Evolutionary conservation across 2,329 filamentous ascomycete genomes (phyloP), one percentile per base, ranked within the genome.

Genomic region (Aotearoamyces nothofagi): DNA sequence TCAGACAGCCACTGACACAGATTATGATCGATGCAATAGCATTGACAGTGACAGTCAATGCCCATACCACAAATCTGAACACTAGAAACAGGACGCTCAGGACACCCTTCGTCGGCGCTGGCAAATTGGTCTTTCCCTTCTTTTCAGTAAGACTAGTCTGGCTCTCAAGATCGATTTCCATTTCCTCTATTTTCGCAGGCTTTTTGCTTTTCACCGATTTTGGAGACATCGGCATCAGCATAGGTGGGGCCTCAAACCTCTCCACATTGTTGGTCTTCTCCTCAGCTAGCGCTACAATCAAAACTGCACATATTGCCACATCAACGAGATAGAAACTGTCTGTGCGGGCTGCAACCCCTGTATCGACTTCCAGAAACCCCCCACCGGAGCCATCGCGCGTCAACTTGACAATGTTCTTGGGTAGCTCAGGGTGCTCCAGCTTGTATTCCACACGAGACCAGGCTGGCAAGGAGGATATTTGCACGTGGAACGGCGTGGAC

Each of bases 161-260:
- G 44, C 69, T 76, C 50, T 75, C 71, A 4, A 77, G 47, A 39
- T 77, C 71, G 20, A 75, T 52, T 46, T 69, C 71, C 33, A 74
- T 65, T 40, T 65, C 60, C 39, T 73, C 65, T 44, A 67, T 58
- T 38, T 56, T 59, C 19, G 47, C 47, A 31, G 49, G 47, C 39
- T 50, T 52, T 41, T 43, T 47, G 7, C 33, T 32, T 26, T 49
- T 46, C 2, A 37, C 33, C 7, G 39, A 31, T 29, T 49, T 44
- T 30, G 36, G 40, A 9, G 32, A 38, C 13, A 26, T 16, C 2
- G 38, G 36, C 9, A 33, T 32, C 8, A 42, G 33, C 3, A 38
- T 37, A 0, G 70, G 70, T 9, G 70, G 70, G 10, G 71, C 67
- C 41, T 66, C 68, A 41, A 76, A 75, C 2, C 59, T 52, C 49